A percentile compares a stretch with the other conserved stretches of the same genome.
phyloP scores from a whole-genome alignment of 2,329 filamentous ascomycete genomes.

The Falciphora oryzae region DNA sequence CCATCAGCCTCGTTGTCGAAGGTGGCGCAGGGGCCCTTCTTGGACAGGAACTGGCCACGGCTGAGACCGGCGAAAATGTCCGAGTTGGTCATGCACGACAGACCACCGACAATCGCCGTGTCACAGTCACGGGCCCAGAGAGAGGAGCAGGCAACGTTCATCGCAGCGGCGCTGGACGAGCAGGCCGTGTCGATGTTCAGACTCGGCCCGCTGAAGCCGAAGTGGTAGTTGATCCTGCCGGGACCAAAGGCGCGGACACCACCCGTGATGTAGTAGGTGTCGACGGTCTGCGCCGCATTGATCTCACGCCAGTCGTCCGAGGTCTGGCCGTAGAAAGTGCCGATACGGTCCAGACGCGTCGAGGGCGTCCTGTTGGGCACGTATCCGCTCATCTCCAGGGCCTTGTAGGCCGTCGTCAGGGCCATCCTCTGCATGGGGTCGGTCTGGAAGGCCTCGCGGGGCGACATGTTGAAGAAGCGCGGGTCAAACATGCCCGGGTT shows the following conservation, averaged over 20 bases:
- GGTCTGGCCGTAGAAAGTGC: slow-evolving; percentile 69
- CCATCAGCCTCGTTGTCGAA: slow-evolving; percentile 78
- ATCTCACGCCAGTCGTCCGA: slow-evolving; percentile 74
- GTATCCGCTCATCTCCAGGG: slow-evolving; percentile 74
- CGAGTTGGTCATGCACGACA: slow-evolving; percentile 74
- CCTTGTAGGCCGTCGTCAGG: slow-evolving; percentile 72
- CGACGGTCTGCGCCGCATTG: slow-evolving; percentile 65
- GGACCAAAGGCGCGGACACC: slow-evolving; percentile 35
- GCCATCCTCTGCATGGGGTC: slow-evolving; percentile 77
- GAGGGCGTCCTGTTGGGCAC: slow-evolving; percentile 69
- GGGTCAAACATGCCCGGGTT: slow-evolving; percentile 74
- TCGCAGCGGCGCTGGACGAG: slow-evolving; percentile 66
- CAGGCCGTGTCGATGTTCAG: slow-evolving; percentile 74
- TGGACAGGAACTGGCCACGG: slow-evolving; percentile 72
- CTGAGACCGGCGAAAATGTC: slow-evolving; percentile 73
- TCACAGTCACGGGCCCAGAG: slow-evolving; percentile 73
- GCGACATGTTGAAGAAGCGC: slow-evolving; percentile 85
- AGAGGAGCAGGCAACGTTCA: slow-evolving; percentile 66
- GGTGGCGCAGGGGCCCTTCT: slow-evolving; percentile 71
- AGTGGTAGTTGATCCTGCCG: slow-evolving; percentile 68
- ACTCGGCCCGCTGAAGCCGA: slow-evolving; percentile 69
- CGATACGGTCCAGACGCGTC: slow-evolving; percentile 57
- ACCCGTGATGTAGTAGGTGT: slow-evolving; percentile 46
- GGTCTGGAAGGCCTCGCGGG: slow-evolving; percentile 71
- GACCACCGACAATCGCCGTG: slow-evolving; percentile 72